Evolutionary conservation across 2,329 filamentous ascomycete species (phyloP).

Genomic region (Epichloe uncinata): DNA sequence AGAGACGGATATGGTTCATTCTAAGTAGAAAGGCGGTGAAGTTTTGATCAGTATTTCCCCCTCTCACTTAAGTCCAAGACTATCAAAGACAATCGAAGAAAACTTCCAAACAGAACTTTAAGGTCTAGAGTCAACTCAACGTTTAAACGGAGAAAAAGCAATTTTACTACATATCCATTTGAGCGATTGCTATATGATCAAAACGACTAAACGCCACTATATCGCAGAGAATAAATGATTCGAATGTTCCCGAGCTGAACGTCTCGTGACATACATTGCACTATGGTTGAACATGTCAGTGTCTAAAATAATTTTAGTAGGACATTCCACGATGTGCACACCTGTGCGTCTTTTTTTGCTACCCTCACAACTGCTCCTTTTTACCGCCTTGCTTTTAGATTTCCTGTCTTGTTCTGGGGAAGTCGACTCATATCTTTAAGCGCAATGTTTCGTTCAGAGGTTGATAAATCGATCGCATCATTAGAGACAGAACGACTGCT

Average conservation of each 20-base stretch:
- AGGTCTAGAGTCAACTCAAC: no score
- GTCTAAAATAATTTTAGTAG: background rate
- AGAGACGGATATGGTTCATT: constrained; percentile 28
- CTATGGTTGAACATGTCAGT: constrained; percentile 16
- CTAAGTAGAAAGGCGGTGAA: constrained; percentile 8
- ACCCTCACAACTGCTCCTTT: constrained; percentile 25
- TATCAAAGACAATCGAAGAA: no score
- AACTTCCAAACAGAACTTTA: no score
- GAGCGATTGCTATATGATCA: no score
- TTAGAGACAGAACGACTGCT: background rate
- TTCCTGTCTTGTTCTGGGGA: constrained; percentile 31
- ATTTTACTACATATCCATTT: no score
- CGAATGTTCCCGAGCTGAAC: constrained; percentile 39
- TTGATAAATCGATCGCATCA: constrained; percentile 7
- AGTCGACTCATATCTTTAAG: constrained; percentile 11
- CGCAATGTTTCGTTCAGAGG: constrained; percentile 11
- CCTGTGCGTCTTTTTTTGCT: background rate
- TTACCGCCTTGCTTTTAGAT: constrained; percentile 37
- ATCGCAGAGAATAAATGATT: background rate
- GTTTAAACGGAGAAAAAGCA: no score
- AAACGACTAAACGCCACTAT: background rate
- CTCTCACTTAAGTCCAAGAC: background rate
- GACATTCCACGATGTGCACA: background rate
- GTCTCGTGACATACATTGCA: constrained; percentile 31
- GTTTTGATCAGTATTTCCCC: background rate